Conservation (phyloP, 2,329 filamentous ascomycete species). For the Aschersonia sp. region DNA sequence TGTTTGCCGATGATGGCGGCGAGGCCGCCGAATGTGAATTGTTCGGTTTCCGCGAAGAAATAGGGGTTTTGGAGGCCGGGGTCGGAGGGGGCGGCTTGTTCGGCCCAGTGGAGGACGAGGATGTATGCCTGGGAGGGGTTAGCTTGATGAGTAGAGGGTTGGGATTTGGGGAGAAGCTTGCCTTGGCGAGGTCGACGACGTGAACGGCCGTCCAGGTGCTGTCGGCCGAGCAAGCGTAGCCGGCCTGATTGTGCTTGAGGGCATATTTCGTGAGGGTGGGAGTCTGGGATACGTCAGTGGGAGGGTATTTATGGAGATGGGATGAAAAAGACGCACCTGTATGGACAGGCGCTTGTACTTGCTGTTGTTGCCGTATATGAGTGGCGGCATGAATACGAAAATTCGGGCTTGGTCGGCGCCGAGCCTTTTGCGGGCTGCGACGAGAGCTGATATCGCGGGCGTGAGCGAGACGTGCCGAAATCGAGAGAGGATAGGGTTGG, state of each 20-base stretch:
- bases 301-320: neutral
- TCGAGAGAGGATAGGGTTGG: no score
- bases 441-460: neutral
- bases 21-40: neutral
- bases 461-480: no score
- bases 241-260: neutral
- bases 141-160: neutral
- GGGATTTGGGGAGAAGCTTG: neutral
- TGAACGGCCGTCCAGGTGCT: neutral
- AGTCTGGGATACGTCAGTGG: neutral
- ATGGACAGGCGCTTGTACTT: conserved; percentile 1
- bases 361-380: conserved; percentile 2
- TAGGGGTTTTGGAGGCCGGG: conserved; percentile 1
- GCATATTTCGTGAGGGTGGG: neutral
- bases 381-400: conserved; percentile 1
- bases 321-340: neutral
- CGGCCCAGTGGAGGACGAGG: conserved; percentile 1
- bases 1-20: neutral
- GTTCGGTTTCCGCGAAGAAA: conserved; percentile 1
- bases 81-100: neutral
- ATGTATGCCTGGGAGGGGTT: neutral
- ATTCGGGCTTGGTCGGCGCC: neutral
- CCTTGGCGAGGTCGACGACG: conserved; percentile 1
- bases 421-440: neutral
- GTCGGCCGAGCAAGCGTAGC: neutral